Base-by-base conservation (phyloP, 176 grass and related monocot genomes). In the Lolium multiflorum region DNA sequence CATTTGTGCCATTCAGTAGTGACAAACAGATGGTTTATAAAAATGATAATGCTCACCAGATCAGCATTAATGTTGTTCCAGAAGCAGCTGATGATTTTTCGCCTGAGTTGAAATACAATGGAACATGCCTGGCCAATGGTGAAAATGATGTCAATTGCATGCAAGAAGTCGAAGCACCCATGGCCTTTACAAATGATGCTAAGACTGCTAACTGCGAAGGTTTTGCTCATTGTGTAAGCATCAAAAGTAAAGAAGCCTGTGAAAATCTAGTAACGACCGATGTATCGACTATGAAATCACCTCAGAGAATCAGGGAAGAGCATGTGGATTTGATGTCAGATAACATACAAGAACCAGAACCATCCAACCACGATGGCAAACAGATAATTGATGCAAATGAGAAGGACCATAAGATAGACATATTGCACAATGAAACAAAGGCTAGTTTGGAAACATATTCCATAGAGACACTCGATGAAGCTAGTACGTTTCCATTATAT, bases 51-150 rank as follows among this genome's bases (percentile, higher is more conserved):
- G 9, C 57, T 44, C 44, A 75, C 0, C 20, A 74, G 46, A 26
- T 65, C 70, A 74, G 31, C 57, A 55, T 22, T 47, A 28, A 75
- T 65, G 15, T n/a, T 18, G n/a, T 62, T 74, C 73, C 58, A 28
- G 35, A 81, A 87, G 69, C 31, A 57, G 49, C n/a, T 78, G 74
- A 55, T 69, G 62, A 43, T 46, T 77, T 78, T 24, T 64, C 57
- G 54, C 80, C 50, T 75, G 78, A 52, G 26, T 31, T 44, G 13
- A 54, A 51, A 65, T 74, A 54, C 11, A 65, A 75, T 0, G 6
- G 80, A 81, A 6, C 47, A 55, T 59, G 16, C 47, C 13, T n/a
- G 11, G 57, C 51, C 15, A 85, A 28, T 51, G 38, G 15, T 81
- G 57, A 26, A 51, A 75, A 62, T 65, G 57, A 65, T 87, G n/a